Base-by-base conservation (phyloP, 2,329 filamentous ascomycete species). In the Colletotrichum australisinense region DNA sequence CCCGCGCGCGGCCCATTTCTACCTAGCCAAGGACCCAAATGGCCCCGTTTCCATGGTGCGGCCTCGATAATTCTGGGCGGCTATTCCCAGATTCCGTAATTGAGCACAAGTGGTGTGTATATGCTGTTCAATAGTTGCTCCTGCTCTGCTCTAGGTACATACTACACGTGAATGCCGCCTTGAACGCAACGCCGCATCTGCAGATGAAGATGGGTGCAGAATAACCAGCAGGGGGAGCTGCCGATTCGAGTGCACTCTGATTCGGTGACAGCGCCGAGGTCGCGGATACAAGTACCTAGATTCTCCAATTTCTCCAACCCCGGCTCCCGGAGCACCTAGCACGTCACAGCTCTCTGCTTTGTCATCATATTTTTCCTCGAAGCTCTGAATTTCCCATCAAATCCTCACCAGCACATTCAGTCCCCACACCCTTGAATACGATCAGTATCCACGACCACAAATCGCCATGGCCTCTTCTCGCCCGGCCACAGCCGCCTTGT, bases 281-380 rank as follows among this genome's bases (percentile, higher is more conserved):
- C 19, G 42, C 38, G 22, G 7, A 49, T 22, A 26, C 26, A 26
- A 26, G 26, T 26, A 24, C 24, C 24, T 24, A 42, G 56, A 38
- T 42, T 60, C 64, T 56, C 60, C 60, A 63, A 63, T 24, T 63
- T 63, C 46, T 63, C 60, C 60, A 53, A 63, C 22, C 35, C 58
- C 22, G 26, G 5, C 12, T 2, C 38, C 35, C 32, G 11, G 32
- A 4, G 9, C 9, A 32, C 30, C 32, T 59, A 53, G 75, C 74
- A 69, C 73, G 64, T 65, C 78, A 77, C 52, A 75, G 14, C 38
- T n/a, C 2, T 24, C n/a, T 67, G 69, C 69, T 72, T 72, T 67
- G 69, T 72, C 69, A 68, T 63, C 69, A 67, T 2, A 7, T 32
- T 46, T 55, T 22, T 8, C 9, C 32, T 32, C 22, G 4, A 6